Evolutionary conservation across 1,139 yeast species (phyloP).

Genomic region (Debaryomycetaceae sp.): DNA sequence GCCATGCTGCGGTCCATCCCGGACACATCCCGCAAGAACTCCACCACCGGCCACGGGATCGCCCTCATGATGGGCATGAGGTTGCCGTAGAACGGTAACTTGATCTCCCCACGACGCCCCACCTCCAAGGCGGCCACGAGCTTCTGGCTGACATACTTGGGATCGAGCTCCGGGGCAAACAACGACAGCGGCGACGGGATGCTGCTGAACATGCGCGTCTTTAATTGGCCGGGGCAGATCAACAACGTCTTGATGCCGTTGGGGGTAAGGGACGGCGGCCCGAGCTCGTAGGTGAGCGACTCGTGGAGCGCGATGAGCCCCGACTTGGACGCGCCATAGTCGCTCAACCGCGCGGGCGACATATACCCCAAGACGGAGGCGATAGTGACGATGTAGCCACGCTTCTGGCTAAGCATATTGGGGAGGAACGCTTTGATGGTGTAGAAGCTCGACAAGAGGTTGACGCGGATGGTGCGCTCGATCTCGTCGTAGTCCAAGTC

Average conservation of each 20-base stretch:
- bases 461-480: slow-evolving; percentile 57
- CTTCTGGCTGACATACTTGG: slow-evolving; percentile 55
- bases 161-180: slow-evolving; percentile 80
- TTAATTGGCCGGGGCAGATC: slow-evolving; percentile 83
- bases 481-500: slow-evolving; percentile 56
- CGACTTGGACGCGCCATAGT: slow-evolving; percentile 88
- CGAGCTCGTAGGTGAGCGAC: slow-evolving; percentile 68
- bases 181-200: slow-evolving; percentile 67
- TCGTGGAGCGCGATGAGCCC: slow-evolving; percentile 84
- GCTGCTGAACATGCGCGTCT: slow-evolving; percentile 65
- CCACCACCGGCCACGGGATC: slow-evolving; percentile 69
- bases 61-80: slow-evolving; percentile 67
- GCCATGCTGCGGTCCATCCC: slow-evolving; percentile 64
- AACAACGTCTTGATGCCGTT: slow-evolving; percentile 67
- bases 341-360: slow-evolving; percentile 77
- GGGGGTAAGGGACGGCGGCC: slow-evolving; percentile 42
- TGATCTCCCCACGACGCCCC: slow-evolving; percentile 68
- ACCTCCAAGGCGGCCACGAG: slow-evolving; percentile 53
- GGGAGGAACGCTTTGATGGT: slow-evolving; percentile 71
- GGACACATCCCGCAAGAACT: slow-evolving; percentile 45
- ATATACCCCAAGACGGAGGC: slow-evolving; percentile 81
- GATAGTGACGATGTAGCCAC: slow-evolving; percentile 78
- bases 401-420: slow-evolving; percentile 51
- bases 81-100: slow-evolving; percentile 71
- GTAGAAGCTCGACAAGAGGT: slow-evolving; percentile 65